A percentile compares a stretch with the other conserved stretches of the same genome.
Conservation (phyloP, 352 stramenopile genomes). For the Globisporangium middletonii region DNA sequence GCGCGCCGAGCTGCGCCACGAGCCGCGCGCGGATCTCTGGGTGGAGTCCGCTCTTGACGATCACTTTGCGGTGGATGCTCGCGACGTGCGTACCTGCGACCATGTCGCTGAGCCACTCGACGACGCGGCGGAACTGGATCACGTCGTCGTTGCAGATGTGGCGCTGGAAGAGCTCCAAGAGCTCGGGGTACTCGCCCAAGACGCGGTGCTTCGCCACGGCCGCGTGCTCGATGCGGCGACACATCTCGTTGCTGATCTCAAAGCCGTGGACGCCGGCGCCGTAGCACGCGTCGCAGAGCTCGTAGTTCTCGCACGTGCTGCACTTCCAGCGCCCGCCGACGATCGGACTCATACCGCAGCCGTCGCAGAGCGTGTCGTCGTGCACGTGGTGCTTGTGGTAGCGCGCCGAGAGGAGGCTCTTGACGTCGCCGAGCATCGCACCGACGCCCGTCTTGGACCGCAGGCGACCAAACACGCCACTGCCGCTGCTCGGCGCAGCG, state of each 20-base stretch:
- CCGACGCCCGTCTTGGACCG: constrained; percentile 38
- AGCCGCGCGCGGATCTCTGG: constrained; percentile 68
- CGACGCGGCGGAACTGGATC: constrained; percentile 56
- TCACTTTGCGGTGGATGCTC: constrained; percentile 55
- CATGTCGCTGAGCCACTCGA: constrained; percentile 69
- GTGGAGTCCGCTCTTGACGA: constrained; percentile 66
- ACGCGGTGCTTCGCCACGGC: constrained; percentile 44
- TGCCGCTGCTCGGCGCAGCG: constrained; percentile 6
- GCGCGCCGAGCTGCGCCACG: constrained; percentile 47
- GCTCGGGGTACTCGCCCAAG: constrained; percentile 51
- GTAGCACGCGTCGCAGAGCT: constrained; percentile 73
- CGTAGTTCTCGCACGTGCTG: constrained; percentile 60
- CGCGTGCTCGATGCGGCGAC: constrained; percentile 49
- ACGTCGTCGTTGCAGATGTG: constrained; percentile 72
- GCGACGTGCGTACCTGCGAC: constrained; percentile 42
- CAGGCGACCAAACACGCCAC: constrained; percentile 46
- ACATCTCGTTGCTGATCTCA: constrained; percentile 68
- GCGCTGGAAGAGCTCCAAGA: constrained; percentile 60
- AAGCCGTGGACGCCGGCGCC: constrained; percentile 55
- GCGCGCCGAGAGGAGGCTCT: constrained; percentile 36
- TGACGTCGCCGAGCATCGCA: constrained; percentile 53
- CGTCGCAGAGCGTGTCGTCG: constrained; percentile 74
- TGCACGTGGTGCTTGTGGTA: constrained; percentile 68
- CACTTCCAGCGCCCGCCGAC: constrained; percentile 72
- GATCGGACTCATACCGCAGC: constrained; percentile 74